Percentiles rank a stretch among this genome's conserved stretches.
These are phyloP conservation scores for Tympanopsis confertula DNA, from an alignment of 2,329 filamentous ascomycete genomes.

Conservation along the genomic window DNA sequence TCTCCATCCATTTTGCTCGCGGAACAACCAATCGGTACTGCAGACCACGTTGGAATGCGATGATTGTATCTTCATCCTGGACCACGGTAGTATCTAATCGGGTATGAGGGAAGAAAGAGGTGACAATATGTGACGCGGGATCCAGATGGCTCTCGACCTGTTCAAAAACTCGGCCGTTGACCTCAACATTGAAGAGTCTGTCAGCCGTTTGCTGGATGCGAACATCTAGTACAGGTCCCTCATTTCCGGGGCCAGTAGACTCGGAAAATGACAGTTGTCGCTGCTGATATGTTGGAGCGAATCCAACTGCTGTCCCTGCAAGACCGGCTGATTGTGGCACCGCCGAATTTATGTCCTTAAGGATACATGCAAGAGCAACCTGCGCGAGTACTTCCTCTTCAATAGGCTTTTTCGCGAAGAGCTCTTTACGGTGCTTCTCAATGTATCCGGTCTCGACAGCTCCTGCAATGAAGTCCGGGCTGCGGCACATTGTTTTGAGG, in stretches of 20 bases:
- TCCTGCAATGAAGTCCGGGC: slow-evolving; percentile 52
- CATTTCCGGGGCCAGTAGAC: background rate
- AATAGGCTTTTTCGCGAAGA: slow-evolving; percentile 40
- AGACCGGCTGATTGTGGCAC: slow-evolving; percentile 10
- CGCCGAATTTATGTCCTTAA: slow-evolving; percentile 23
- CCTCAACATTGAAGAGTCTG: background rate
- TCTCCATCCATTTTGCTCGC: slow-evolving; percentile 50
- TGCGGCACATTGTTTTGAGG: slow-evolving; percentile 54
- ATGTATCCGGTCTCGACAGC: slow-evolving; percentile 67
- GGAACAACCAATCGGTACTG: slow-evolving; percentile 13
- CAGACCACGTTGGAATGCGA: slow-evolving; percentile 39
- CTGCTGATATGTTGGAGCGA: slow-evolving; percentile 3
- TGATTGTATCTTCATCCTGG: slow-evolving; percentile 35
- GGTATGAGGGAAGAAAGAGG: slow-evolving; percentile 58
- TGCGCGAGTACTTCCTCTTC: slow-evolving; percentile 52
- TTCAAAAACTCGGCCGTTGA: background rate
- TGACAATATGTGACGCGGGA: slow-evolving; percentile 19
- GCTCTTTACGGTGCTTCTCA: slow-evolving; percentile 50
- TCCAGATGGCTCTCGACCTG: background rate
- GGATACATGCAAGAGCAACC: slow-evolving; percentile 50
- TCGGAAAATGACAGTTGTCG: background rate
- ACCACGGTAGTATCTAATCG: slow-evolving; percentile 55
- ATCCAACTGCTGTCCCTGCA: slow-evolving; percentile 12
- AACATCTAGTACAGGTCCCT: background rate
- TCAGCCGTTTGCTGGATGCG: background rate